phyloP scores from a whole-genome alignment of 176 grass and related monocot genomes.

The Zea mays region Zm-B73-REFERENCE-NAM-5.0 NC_050098.1:201513001-201513500 shows the following conservation, averaged over 20 bases:
- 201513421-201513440: not conserved
- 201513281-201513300: not conserved
- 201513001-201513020: slow-evolving; percentile 52
- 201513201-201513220: slow-evolving; percentile 25
- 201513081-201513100: slow-evolving; percentile 69
- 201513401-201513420: not conserved
- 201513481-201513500: slow-evolving; percentile 18
- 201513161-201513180: slow-evolving; percentile 73
- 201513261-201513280: slow-evolving; percentile 23
- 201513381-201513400: slow-evolving; percentile 19
- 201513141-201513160: slow-evolving; percentile 80
- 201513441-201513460: not conserved
- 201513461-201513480: not conserved
- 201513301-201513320: not conserved
- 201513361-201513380: slow-evolving; percentile 2
- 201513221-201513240: not conserved
- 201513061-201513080: slow-evolving; percentile 37
- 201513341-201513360: slow-evolving; percentile 31
- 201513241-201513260: not conserved
- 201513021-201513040: slow-evolving; percentile 43
- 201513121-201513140: slow-evolving; percentile 87
- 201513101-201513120: slow-evolving; percentile 73
- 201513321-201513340: not conserved
- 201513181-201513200: slow-evolving; percentile 30
- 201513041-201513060: slow-evolving; percentile 45